Base-by-base conservation (phyloP, 2,329 filamentous ascomycete species). In the Claviceps sorghi region DNA sequence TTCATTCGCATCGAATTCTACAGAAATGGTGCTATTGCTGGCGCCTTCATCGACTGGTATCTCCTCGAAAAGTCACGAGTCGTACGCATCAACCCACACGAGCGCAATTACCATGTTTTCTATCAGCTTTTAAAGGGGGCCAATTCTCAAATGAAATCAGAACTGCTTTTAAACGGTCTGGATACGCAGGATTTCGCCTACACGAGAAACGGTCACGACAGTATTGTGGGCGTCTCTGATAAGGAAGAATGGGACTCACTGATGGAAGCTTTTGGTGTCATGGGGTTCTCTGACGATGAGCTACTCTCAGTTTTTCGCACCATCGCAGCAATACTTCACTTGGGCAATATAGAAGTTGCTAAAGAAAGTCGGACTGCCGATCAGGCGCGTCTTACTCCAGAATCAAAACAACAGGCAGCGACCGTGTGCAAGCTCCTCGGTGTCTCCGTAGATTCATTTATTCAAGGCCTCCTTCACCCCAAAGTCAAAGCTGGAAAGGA, bases 21-120 rank as follows among this genome's bases (percentile, higher is more conserved):
- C 36, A 79, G 86, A 26, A 80, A 80, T 38, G 94, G 94, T 30
- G 86, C 93, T 52, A 98, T 98, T 58, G 86, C 86, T 4, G 94
- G 94, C 38, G 93, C 93, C 22, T 96, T 89, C 69, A 97, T 98
- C 58, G 90, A 98, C 66, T 98, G 93, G 93, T 98, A 97, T 68
- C 76, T 98, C 0, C 73, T 98, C 15, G 93, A 98, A 64, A 98
- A 98, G 68, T 98, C 93, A n/a, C 81, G 93, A 60, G 93, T 98
- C 8, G 91, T 98, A 21, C 84, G 83, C 43, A 80, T 95, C 55
- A 95, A 94, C 62, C 65, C 79, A 0, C 86, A 88, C 53, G 93
- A 98, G 70, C 82, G 93, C 51, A 98, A 94, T 62, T 98, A 98
- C 65, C 93, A 98, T 66, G 77, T 98, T 52, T 98, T 98, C 67